Base-by-base conservation (phyloP, 257 asterid species). In the Fraxinus pennsylvanica region DNA sequence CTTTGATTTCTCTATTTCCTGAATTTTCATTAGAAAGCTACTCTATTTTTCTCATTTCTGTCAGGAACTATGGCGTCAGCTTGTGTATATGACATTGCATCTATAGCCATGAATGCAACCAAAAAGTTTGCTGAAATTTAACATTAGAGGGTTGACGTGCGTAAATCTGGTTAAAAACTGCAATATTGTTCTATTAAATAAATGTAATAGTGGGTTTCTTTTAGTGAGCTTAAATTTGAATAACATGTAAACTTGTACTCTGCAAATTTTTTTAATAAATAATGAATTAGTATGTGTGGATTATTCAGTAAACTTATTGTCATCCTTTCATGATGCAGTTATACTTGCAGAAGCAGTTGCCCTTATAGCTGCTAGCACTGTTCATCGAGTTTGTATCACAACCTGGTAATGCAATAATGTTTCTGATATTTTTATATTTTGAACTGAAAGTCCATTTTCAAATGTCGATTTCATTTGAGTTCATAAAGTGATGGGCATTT, bases 331-430 rank as follows among this genome's bases (percentile, higher is more conserved):
- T 80, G 74, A 72, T 81, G 84, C 93, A 94, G 99, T 94, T 80
- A 86, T 94, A 74, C 50, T 87, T 79, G 96, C 99, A 19, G 97
- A 92, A 84, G 86, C 71, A 9, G 94, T 92, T 82, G 99, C 97
- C 14, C 90, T 92, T 22, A 82, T 90, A 82, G 98, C 99, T 77
- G 98, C 97, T 81, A 43, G 97, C 90, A 86, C 97, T 17, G 96
- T 94, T 83, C 99, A 94, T 77, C 97, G 97, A 79, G 99, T 94
- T 85, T 92, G 97, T 79, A 91, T 94, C 89, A 94, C 99, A 38
- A 94, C 99, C 79, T 92, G 99, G 99, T 94, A 94, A 84, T 71
- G 43, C 65, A 61, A 75, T 27, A 9, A 30, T 36, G 69, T 32
- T 63, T 25, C 69, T 75, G 71, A 39, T 38, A 79, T 25, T 41